A percentile compares a stretch with the other conserved stretches of the same genome.
phyloP scores from a whole-genome alignment of 1,284 basidiomycete genomes.

The Apiotrichum domesticum region DNA sequence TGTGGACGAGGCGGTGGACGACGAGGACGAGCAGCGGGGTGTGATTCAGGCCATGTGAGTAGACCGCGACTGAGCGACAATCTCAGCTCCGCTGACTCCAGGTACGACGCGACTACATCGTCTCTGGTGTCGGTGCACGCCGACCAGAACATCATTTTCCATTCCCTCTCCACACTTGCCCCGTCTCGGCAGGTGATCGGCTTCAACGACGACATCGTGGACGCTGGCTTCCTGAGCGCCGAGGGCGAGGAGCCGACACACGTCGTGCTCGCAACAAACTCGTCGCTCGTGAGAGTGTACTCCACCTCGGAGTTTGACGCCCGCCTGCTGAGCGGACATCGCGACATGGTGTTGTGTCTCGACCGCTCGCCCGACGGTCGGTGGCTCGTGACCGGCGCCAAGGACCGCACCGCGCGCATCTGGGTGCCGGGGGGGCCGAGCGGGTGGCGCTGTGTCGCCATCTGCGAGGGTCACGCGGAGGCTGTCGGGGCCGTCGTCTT shows the following conservation, averaged over 20 bases:
- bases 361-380: slow-evolving; percentile 62
- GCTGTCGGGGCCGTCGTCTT: slow-evolving; percentile 86
- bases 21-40: slow-evolving; percentile 62
- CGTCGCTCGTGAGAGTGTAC: slow-evolving; percentile 84
- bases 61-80: not conserved
- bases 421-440: slow-evolving; percentile 58
- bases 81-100: slow-evolving; percentile 41
- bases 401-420: slow-evolving; percentile 80
- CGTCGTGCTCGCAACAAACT: slow-evolving; percentile 92
- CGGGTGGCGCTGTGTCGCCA: slow-evolving; percentile 71
- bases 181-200: slow-evolving; percentile 85
- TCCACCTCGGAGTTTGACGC: slow-evolving; percentile 65
- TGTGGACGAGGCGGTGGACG: slow-evolving; percentile 53
- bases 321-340: slow-evolving; percentile 76
- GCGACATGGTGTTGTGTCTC: slow-evolving; percentile 83
- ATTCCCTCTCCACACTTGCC: slow-evolving; percentile 60
- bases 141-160: slow-evolving; percentile 92
- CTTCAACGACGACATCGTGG: slow-evolving; percentile 97
- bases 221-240: slow-evolving; percentile 63
- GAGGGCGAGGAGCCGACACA: slow-evolving; percentile 48
- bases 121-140: slow-evolving; percentile 84
- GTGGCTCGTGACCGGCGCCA: slow-evolving; percentile 83
- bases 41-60: slow-evolving; percentile 30
- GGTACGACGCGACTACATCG: slow-evolving; percentile 60
- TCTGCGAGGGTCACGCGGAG: slow-evolving; percentile 92